Evolutionary conservation across 1,139 yeast genomes (phyloP).

Genomic region (Pichia kudriavzevii): DNA sequence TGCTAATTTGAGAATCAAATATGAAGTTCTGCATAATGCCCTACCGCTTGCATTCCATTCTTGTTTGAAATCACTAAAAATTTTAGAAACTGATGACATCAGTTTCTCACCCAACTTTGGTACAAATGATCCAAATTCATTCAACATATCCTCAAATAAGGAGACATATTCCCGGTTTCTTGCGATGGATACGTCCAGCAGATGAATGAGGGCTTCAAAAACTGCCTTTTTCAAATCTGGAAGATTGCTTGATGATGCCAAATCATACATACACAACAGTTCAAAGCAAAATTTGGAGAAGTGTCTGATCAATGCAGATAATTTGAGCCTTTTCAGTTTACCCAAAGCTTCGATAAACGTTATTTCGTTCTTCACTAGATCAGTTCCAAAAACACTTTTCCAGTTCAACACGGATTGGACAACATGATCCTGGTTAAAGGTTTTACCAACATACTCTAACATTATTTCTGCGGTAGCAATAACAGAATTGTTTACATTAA

Average conservation of each 20-base stretch:
- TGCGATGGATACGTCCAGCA: conserved; percentile 58
- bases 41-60: conserved; percentile 61
- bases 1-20: conserved; percentile 40
- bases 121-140: conserved; percentile 18
- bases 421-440: conserved; percentile 53
- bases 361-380: conserved; percentile 19
- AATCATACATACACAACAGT: conserved; percentile 29
- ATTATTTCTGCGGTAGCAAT: conserved; percentile 51
- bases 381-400: conserved; percentile 38
- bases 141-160: conserved; percentile 43
- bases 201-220: conserved; percentile 52
- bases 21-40: conserved; percentile 53
- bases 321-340: conserved; percentile 39
- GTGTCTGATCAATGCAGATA: conserved; percentile 40
- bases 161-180: conserved; percentile 58
- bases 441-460: conserved; percentile 65
- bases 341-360: conserved; percentile 32
- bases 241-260: conserved; percentile 17
- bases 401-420: conserved; percentile 53
- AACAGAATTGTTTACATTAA: conserved; percentile 23
- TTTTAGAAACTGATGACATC: conserved; percentile 38
- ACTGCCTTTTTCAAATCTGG: conserved; percentile 26
- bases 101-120: conserved; percentile 49
- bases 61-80: conserved; percentile 42
- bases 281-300: conserved; percentile 46